A percentile compares a stretch with the other conserved stretches of the same genome.
phyloP scores from a whole-genome alignment of 805 yeast genomes.

The Yarrowia phangngaensis region DNA sequence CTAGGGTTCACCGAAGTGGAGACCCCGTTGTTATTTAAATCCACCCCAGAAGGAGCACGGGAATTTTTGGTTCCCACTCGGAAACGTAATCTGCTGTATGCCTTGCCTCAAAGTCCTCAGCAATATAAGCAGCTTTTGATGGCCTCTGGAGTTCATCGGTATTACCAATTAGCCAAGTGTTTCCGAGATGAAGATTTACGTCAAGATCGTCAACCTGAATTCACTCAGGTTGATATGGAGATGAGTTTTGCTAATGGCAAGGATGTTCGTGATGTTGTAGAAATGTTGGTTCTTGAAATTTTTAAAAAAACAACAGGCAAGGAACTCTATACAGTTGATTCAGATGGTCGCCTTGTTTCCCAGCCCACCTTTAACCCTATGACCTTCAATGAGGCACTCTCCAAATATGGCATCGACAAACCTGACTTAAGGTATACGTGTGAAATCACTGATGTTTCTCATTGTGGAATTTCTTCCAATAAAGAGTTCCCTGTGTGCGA shows the following conservation, averaged over 20 bases:
- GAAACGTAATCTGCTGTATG: conserved; percentile 59
- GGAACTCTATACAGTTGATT: conserved; percentile 38
- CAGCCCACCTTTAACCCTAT: conserved; percentile 36
- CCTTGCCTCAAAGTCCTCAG: conserved; percentile 96
- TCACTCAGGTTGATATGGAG: conserved; percentile 95
- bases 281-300: conserved; percentile 49
- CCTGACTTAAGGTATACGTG: conserved; percentile 72
- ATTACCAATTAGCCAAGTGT: conserved; percentile 89
- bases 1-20: conserved; percentile 73
- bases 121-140: conserved; percentile 92
- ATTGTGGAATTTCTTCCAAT: conserved; percentile 39
- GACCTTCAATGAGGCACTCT: conserved; percentile 64
- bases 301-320: conserved; percentile 51
- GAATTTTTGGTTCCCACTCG: conserved; percentile 95
- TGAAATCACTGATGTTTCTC: conserved; percentile 44
- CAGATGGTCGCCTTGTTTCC: neutral
- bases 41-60: conserved; percentile 97
- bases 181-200: conserved; percentile 95
- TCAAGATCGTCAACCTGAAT: conserved; percentile 95
- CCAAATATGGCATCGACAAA: conserved; percentile 83
- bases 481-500: conserved; percentile 66
- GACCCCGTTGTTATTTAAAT: conserved; percentile 87
- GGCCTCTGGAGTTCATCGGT: conserved; percentile 85
- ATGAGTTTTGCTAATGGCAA: conserved; percentile 72
- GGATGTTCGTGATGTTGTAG: conserved; percentile 66